Evolutionary conservation across 2,329 filamentous ascomycete species (phyloP), one percentile per base, ranked within the genome.

Genomic region (Penicillium sp.): DNA sequence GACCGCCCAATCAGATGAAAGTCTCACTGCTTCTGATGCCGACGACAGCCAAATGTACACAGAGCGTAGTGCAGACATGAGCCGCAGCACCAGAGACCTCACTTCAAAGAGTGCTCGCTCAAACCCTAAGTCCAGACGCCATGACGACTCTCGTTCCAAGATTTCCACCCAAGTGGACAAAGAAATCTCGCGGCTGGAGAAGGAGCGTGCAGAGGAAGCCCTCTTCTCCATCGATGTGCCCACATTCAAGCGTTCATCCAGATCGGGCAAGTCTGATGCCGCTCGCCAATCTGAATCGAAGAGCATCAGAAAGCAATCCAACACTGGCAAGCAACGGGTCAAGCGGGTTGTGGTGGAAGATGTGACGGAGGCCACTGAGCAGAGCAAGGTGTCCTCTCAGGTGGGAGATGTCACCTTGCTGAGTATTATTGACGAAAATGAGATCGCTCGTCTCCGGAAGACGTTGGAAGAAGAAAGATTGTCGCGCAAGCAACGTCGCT

Each of bases 391-490:
- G 27, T 67, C 68, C 8, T 68, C 66, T 31, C 61, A 62, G 10
- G 68, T 67, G 5, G 66, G 71, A 31, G 77, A 83, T 53, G 62
- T 84, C 47, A 86, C 84, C 1, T 73, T 83, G 58, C 66, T 87
- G 50, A 86, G 81, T 69, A 79, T 80, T 57, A 77, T 85, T 58
- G 79, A 84, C 65, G 68, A 72, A 55, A 72, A 78, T 54, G 79
- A 83, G 52, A 80, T 86, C 63, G 80, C 80, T 29, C 75, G 78
- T 44, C 73, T 87, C 50, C 80, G 85, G 42, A 83, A 80, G 63
- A 78, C 75, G 14, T 64, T 87, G 7, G 85, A 87, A 66, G 79
- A 83, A 58, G 83, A 86, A 68, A 74, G 80, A 51, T 68, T 79
- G 29, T 75, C 77, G 21, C 75, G 75, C 39, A 78, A 76, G 57